Evolutionary conservation across 805 yeast genomes (phyloP).

Genomic region (Candida saitoana): DNA sequence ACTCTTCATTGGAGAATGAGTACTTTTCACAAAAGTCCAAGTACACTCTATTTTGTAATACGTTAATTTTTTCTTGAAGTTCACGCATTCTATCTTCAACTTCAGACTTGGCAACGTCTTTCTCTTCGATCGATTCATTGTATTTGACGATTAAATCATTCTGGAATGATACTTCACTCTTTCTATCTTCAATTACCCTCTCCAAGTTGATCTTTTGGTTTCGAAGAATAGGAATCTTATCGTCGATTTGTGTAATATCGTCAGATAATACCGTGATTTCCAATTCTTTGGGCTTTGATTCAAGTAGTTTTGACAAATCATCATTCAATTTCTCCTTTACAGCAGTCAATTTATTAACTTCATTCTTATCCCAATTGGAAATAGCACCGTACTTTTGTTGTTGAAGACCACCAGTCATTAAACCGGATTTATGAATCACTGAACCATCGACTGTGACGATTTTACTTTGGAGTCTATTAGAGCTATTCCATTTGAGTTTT

Average conservation of each 20-base stretch:
- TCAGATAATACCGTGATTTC: constrained; percentile 54
- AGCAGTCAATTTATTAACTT: constrained; percentile 49
- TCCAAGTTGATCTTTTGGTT: constrained; percentile 41
- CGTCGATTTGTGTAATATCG: constrained; percentile 36
- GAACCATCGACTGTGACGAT: constrained; percentile 82
- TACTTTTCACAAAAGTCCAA: constrained; percentile 50
- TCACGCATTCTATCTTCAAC: constrained; percentile 20
- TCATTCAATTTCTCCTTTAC: constrained; percentile 48
- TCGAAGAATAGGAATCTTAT: constrained; percentile 41
- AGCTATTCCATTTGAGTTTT: constrained; percentile 62
- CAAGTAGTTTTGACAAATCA: constrained; percentile 48
- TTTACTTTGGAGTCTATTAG: constrained; percentile 48
- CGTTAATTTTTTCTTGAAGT: constrained; percentile 14
- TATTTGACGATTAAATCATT: constrained; percentile 19
- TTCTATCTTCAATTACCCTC: constrained; percentile 42
- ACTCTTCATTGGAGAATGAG: constrained; percentile 54
- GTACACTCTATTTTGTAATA: constrained; percentile 46
- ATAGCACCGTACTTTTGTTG: constrained; percentile 36
- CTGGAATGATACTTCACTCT: constrained; percentile 52
- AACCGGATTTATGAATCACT: constrained; percentile 75
- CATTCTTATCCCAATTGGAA: constrained; percentile 69
- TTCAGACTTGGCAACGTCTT: constrained; percentile 12
- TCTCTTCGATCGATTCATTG: constrained; percentile 14
- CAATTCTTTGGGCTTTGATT: constrained; percentile 48
- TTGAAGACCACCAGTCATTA: constrained; percentile 87